These are phyloP conservation scores for Botrytis elliptica DNA, from an alignment of 2,329 filamentous ascomycete genomes.

Conservation along the genomic window DNA sequence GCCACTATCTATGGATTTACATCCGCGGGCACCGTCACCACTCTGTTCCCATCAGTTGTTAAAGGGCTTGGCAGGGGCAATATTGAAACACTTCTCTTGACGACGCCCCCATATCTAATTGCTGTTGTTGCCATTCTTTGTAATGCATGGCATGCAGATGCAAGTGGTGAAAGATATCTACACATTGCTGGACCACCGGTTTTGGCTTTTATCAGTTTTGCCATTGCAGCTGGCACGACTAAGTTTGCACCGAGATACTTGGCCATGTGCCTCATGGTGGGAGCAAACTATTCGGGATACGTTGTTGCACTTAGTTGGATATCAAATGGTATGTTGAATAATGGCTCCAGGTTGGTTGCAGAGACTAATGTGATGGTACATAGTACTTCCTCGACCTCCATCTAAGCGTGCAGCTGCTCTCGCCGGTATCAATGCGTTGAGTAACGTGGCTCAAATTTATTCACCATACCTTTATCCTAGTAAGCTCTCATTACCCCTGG, in stretches of 20 bases:
- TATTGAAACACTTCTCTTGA: conserved; percentile 13
- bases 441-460: conserved; percentile 66
- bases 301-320: conserved; percentile 68
- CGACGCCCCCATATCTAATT: conserved; percentile 31
- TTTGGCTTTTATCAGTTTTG: conserved; percentile 27
- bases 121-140: conserved; percentile 26
- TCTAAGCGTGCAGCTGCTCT: conserved; percentile 30
- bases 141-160: conserved; percentile 24
- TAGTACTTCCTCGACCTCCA: conserved; percentile 40
- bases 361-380: neutral
- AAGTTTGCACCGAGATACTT: conserved; percentile 29
- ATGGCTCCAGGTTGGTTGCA: neutral
- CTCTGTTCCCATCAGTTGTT: conserved; percentile 36
- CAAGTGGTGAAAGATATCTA: conserved; percentile 23
- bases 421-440: conserved; percentile 27
- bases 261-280: conserved; percentile 20
- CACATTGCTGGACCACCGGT: conserved; percentile 27
- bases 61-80: conserved; percentile 2
- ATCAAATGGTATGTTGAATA: conserved; percentile 47
- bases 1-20: conserved; percentile 19
- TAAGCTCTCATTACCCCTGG: neutral
- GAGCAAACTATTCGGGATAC: conserved; percentile 11
- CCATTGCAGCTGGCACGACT: conserved; percentile 25
- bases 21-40: conserved; percentile 28
- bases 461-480: conserved; percentile 53